A percentile compares a stretch with the other conserved stretches of the same genome.
phyloP scores from a whole-genome alignment of 371 early-diverging fungal genomes.

The Actinomortierella ambigua region DNA sequence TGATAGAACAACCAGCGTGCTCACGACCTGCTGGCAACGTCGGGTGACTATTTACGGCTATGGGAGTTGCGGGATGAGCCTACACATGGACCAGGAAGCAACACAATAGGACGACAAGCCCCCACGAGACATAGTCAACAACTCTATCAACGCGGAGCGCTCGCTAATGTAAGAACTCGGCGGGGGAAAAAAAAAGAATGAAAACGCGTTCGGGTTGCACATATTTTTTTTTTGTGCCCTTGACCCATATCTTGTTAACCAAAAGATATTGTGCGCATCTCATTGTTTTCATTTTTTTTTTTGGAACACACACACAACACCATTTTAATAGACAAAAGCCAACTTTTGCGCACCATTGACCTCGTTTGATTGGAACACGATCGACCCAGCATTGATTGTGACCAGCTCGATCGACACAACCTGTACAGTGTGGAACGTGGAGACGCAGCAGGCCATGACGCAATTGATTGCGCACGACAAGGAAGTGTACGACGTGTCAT shows the following conservation, averaged over 20 bases:
- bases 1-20: slow-evolving; percentile 35
- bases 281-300: slow-evolving; percentile 4
- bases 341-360: slow-evolving; percentile 91
- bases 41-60: slow-evolving; percentile 85
- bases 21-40: slow-evolving; percentile 84
- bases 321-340: slow-evolving; percentile 54
- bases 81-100: slow-evolving; percentile 29
- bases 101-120: slow-evolving; percentile 50
- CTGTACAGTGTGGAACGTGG: slow-evolving; percentile 97
- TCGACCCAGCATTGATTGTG: slow-evolving; percentile 82
- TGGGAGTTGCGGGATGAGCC: slow-evolving; percentile 83
- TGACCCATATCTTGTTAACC: not conserved
- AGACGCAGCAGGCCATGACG: slow-evolving; percentile 92
- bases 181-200: too few species aligned
- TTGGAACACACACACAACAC: not conserved
- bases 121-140: slow-evolving; percentile 48
- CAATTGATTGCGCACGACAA: slow-evolving; percentile 97
- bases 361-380: slow-evolving; percentile 95
- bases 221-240: too few species aligned
- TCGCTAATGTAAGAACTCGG: slow-evolving; percentile 59
- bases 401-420: slow-evolving; percentile 97
- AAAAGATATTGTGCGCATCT: not conserved
- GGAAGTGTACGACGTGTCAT: slow-evolving; percentile 96
- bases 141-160: slow-evolving; percentile 52
- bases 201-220: too few species aligned